Percentiles rank a stretch among this genome's conserved stretches.
Evolutionary conservation across 768 basidiomycete genomes (phyloP).

Genomic region (Epithele typhae): DNA sequence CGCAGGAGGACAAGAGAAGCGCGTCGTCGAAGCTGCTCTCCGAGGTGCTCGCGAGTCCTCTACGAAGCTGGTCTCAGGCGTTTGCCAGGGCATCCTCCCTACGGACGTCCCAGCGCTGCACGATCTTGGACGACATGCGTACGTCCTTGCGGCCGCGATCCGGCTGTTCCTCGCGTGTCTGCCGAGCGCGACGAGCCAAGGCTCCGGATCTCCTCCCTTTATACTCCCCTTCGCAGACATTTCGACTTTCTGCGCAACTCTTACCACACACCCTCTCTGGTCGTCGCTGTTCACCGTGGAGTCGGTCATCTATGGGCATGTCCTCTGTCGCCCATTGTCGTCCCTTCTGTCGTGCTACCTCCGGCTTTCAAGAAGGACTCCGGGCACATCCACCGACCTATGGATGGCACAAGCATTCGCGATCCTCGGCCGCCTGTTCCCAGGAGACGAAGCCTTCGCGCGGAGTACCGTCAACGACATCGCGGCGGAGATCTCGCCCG

Average conservation of each 20-base stretch:
- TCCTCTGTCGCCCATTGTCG: constrained; percentile 49
- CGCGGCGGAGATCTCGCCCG: constrained; percentile 30
- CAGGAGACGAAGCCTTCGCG: constrained; percentile 71
- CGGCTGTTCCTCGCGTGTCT: constrained; percentile 65
- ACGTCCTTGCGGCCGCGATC: constrained; percentile 42
- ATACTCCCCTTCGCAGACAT: constrained; percentile 53
- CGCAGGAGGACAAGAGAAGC: constrained; percentile 25
- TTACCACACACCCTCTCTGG: constrained; percentile 55
- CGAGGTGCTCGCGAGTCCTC: constrained; percentile 16
- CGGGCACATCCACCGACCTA: constrained; percentile 48
- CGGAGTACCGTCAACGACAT: constrained; percentile 39
- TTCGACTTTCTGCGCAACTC: constrained; percentile 45
- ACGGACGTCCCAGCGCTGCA: constrained; percentile 17
- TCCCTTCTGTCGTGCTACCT: constrained; percentile 51
- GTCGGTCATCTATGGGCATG: constrained; percentile 27
- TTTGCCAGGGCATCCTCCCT: constrained; percentile 7
- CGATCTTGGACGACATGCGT: constrained; percentile 32
- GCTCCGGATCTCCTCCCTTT: constrained; percentile 52
- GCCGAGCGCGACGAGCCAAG: constrained; percentile 36
- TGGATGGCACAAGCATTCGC: constrained; percentile 68
- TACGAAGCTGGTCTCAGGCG: constrained; percentile 6
- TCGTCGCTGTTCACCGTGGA: constrained; percentile 22
- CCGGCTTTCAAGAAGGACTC: constrained; percentile 51
- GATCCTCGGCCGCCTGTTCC: constrained; percentile 50
- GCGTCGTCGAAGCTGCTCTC: constrained; percentile 20